Percentiles rank a stretch among this genome's conserved stretches.
phyloP scores from a whole-genome alignment of 495 filamentous ascomycete species.

The Usnea hakonensis region DNA sequence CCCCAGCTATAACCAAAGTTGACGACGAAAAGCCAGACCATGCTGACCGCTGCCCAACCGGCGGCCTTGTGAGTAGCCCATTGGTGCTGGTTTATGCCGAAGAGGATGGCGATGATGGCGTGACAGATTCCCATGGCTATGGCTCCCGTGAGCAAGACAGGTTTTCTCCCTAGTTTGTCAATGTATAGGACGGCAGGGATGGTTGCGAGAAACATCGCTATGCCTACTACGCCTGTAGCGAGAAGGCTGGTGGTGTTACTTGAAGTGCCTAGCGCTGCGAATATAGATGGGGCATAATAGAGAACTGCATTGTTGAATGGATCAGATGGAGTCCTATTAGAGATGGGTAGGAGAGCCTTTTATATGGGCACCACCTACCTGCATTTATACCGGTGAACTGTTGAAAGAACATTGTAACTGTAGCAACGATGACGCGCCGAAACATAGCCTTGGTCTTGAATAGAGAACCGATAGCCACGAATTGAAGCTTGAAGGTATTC shows the following conservation, averaged over 20 bases:
- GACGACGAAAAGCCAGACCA: conserved; percentile 32
- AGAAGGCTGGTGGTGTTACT: conserved; percentile 42
- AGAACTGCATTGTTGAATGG: conserved; percentile 35
- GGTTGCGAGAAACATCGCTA: conserved; percentile 57
- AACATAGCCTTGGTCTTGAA: conserved; percentile 71
- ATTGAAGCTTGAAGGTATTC: conserved; percentile 61
- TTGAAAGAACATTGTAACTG: conserved; percentile 45
- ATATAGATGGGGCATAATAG: conserved; percentile 47
- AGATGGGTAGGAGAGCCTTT: too few species aligned
- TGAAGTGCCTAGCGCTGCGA: conserved; percentile 39
- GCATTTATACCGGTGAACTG: conserved; percentile 39
- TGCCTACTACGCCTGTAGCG: conserved; percentile 49
- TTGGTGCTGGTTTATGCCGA: conserved; percentile 53
- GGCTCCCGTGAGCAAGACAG: conserved; percentile 65
- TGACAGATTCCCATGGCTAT: conserved; percentile 73
- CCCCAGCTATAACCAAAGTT: conserved; percentile 28
- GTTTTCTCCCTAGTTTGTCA: conserved; percentile 60
- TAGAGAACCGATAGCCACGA: conserved; percentile 61
- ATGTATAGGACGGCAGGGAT: conserved; percentile 57
- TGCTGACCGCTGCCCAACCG: conserved; percentile 30
- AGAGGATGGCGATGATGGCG: conserved; percentile 68
- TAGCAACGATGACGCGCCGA: conserved; percentile 57
- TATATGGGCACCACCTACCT: too few species aligned
- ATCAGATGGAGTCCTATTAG: too few species aligned
- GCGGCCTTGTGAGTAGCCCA: conserved; percentile 52